Evolutionary conservation across 495 filamentous ascomycete species (phyloP).

Genomic region (Geopyxis carbonaria): DNA sequence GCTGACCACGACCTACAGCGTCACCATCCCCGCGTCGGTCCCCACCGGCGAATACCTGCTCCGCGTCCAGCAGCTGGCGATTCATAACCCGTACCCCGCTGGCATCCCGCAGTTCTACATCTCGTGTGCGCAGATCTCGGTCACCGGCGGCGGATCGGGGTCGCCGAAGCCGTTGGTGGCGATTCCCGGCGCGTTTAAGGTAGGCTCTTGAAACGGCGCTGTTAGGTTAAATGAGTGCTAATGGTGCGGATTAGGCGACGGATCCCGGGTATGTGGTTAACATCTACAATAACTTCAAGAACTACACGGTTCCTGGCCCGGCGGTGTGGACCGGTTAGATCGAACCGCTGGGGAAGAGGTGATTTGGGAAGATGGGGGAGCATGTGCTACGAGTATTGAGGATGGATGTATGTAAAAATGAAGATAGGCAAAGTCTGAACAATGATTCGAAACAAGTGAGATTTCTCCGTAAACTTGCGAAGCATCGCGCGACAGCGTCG

Average conservation of each 20-base stretch:
- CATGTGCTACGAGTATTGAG: too few species aligned
- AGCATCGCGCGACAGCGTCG: too few species aligned
- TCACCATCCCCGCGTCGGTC: constrained; percentile 33
- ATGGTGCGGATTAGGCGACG: constrained; percentile 42
- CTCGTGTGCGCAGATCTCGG: constrained; percentile 20
- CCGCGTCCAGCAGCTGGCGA: constrained; percentile 38
- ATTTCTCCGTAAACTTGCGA: too few species aligned
- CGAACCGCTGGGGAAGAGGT: too few species aligned
- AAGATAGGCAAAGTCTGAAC: too few species aligned
- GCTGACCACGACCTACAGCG: constrained; percentile 14
- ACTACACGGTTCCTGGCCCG: constrained; percentile 26
- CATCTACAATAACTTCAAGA: constrained; percentile 37
- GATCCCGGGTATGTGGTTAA: constrained; percentile 51
- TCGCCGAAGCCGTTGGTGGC: constrained; percentile 28
- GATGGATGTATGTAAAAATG: too few species aligned
- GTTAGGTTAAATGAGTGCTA: constrained; percentile 38
- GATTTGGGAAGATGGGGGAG: too few species aligned
- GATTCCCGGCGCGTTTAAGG: constrained; percentile 36
- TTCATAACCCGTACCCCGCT: constrained; percentile 26
- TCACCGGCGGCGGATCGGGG: constrained; percentile 6
- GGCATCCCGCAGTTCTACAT: constrained; percentile 22
- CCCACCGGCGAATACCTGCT: constrained; percentile 40
- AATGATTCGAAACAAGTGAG: too few species aligned
- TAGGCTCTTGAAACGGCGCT: constrained; percentile 26
- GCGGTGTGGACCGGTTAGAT: constrained; percentile 1